Base-by-base conservation (phyloP, 192 early-diverging fungal species). In the Coemansia guatemalensis region DNA sequence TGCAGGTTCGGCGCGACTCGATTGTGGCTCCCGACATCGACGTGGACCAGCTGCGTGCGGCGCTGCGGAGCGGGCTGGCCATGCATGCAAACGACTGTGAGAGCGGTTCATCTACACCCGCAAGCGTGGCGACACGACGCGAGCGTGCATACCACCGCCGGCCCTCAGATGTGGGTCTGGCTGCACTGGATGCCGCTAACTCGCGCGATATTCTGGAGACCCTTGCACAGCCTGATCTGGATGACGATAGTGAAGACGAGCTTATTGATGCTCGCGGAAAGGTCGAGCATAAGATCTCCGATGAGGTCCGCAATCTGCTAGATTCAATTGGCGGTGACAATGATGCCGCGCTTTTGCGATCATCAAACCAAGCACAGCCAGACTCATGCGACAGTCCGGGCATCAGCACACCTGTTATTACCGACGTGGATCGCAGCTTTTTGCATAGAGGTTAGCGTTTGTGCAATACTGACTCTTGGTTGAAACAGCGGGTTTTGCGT, bases 1-100 rank as follows among this genome's bases (percentile, higher is more conserved):
- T 57, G 8, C 71, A 80, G 23, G 33, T 55, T 8, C 67, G 57
- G 27, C 77, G 58, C 56, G 72, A 80, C 47, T 65, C 77, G 24
- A 63, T 63, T 4, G 55, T 63, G 8, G 64, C 61, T n/a, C 68
- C 72, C 11, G 60, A 71, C 17, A 62, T 80, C 48, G 67, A 67
- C 44, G 56, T 80, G 22, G 77, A 74, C 32, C 71, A 68, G 39
- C 62, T 80, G 72, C 77, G 77, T n/a, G 58, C 71, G 2, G 72
- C 72, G 25, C 62, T 80, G 62, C 64, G 58, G 11, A 62, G 61
- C 32, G 77, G 77, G 8, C 41, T 80, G 48, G 64, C 61, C 3
- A 47, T 74, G 61, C 58, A 69, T 56, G 67, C 76, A 2, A 56
- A 48, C 59, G 70, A 67, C 25, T 62, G 65, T 12, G 56, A 39